These are phyloP conservation scores for Xylaria sp. DNA, from an alignment of 2,329 filamentous ascomycete species.

Conservation along the genomic window DNA sequence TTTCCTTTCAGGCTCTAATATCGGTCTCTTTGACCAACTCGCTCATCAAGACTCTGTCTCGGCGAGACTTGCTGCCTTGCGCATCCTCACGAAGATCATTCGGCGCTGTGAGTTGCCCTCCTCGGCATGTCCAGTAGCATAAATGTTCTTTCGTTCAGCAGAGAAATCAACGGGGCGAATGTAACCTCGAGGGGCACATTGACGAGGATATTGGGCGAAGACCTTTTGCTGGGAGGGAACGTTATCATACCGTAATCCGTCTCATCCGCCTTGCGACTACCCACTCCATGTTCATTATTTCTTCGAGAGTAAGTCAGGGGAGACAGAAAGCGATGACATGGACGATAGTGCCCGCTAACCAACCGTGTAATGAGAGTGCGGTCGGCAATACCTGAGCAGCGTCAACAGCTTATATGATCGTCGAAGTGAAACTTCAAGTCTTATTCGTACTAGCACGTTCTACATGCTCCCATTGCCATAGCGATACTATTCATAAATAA, in stretches of 20 bases:
- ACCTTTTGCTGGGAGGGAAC: neutral
- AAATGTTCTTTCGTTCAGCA: neutral
- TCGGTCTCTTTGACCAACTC: neutral
- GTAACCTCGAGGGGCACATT: neutral
- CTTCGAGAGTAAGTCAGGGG: neutral
- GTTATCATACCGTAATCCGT: neutral
- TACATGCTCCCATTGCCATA: neutral
- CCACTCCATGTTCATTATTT: neutral
- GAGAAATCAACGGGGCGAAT: neutral
- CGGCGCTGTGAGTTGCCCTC: neutral
- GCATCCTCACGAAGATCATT: neutral
- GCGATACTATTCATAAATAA: neutral
- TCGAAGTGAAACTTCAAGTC: neutral
- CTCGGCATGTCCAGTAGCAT: neutral
- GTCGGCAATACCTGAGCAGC: neutral
- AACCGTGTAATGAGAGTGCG: neutral
- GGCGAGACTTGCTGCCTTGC: neutral
- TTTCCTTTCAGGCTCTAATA: neutral
- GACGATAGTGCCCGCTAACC: neutral
- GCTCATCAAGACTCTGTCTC: neutral
- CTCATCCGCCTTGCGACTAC: neutral
- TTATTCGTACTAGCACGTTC: neutral
- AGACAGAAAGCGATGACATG: neutral
- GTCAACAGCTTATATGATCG: neutral
- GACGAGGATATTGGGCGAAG: neutral